A percentile compares a stretch with the other conserved stretches of the same genome.
Evolutionary conservation across 164 flowering plant species (phyloP).

Genomic region (Macadamia integrifolia): DNA sequence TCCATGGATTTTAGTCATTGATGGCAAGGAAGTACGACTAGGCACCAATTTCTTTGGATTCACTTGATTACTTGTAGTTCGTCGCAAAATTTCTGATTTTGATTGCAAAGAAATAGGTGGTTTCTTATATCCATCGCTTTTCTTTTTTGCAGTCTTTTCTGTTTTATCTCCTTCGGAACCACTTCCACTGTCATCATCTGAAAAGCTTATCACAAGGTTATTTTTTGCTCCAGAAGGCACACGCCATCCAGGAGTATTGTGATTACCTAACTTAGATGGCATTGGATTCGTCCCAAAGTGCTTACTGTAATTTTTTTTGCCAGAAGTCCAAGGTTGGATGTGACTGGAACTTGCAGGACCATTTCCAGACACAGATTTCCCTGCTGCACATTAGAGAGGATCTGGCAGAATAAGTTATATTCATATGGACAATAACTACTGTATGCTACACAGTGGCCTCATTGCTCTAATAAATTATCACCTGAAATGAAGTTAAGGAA

Average conservation of each 20-base stretch:
- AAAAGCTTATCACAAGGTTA: constrained; percentile 74
- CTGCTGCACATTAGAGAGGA: constrained; percentile 33
- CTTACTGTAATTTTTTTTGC: constrained; percentile 20
- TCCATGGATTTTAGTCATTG: constrained; percentile 29
- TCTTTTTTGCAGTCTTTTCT: constrained; percentile 21
- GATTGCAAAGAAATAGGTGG: constrained; percentile 18
- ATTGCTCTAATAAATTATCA: not conserved
- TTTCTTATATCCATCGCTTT: constrained; percentile 20
- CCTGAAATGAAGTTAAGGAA: not conserved
- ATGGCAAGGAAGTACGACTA: constrained; percentile 28
- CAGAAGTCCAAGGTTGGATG: constrained; percentile 14
- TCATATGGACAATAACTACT: not conserved
- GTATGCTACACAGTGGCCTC: not conserved
- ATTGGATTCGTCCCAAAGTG: constrained; percentile 24
- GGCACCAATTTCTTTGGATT: constrained; percentile 33
- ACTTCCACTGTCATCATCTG: constrained; percentile 74
- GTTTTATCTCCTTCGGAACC: constrained; percentile 40
- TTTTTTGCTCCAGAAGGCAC: constrained; percentile 15
- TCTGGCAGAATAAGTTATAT: not conserved
- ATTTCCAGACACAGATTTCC: constrained; percentile 18
- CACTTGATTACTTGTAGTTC: constrained; percentile 17
- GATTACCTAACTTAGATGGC: constrained; percentile 21
- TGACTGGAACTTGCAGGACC: constrained; percentile 16
- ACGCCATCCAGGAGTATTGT: constrained; percentile 21
- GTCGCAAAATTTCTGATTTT: constrained; percentile 24